These are phyloP conservation scores for Aureoboletus auriporus DNA, from an alignment of 768 basidiomycete genomes.

Conservation along the genomic window DNA sequence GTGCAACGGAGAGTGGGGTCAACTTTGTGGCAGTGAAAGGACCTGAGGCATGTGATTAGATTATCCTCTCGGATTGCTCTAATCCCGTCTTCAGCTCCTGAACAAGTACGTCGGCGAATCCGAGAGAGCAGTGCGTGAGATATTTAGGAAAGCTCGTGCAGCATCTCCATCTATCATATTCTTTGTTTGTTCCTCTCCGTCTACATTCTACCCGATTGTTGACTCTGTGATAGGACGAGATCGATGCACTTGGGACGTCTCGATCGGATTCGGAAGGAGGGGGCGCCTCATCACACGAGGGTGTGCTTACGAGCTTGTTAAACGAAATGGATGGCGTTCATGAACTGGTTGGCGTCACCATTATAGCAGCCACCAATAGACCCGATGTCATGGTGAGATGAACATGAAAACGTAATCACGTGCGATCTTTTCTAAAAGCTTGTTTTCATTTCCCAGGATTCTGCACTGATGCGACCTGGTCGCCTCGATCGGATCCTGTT, in stretches of 20 bases:
- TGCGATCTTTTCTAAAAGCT: neutral
- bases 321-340: conserved; percentile 99
- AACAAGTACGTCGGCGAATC: conserved; percentile 99
- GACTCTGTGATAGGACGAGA: conserved; percentile 70
- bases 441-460: conserved; percentile 53
- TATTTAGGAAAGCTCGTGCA: conserved; percentile 91
- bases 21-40: conserved; percentile 98
- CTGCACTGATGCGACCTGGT: conserved; percentile 92
- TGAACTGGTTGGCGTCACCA: conserved; percentile 90
- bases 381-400: conserved; percentile 83
- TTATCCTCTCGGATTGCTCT: neutral
- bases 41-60: conserved; percentile 66
- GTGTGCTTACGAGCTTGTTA: conserved; percentile 87
- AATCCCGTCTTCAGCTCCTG: conserved; percentile 56
- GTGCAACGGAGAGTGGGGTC: conserved; percentile 89
- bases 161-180: conserved; percentile 95
- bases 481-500: conserved; percentile 91
- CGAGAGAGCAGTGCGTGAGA: conserved; percentile 90
- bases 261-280: conserved; percentile 56
- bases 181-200: conserved; percentile 57
- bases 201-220: neutral
- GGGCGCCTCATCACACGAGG: conserved; percentile 62
- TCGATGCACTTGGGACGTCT: conserved; percentile 87
- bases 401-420: neutral
- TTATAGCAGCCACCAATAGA: conserved; percentile 93